These are phyloP conservation scores for Melanomma pulvis-pyrius DNA, from an alignment of 495 filamentous ascomycete genomes.

Conservation along the genomic window DNA sequence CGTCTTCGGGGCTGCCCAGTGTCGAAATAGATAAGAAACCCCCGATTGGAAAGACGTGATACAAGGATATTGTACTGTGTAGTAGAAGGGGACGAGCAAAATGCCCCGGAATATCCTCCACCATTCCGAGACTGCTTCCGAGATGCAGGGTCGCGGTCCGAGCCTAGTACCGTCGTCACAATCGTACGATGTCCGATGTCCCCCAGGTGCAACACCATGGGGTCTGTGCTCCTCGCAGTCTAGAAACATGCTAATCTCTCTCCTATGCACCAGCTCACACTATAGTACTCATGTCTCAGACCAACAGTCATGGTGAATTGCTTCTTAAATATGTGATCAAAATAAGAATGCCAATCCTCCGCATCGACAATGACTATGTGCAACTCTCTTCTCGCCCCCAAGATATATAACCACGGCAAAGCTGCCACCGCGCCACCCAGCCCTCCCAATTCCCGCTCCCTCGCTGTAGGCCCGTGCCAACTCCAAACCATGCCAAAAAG, in stretches of 20 bases:
- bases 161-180: conserved; percentile 5
- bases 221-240: neutral
- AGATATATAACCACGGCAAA: neutral
- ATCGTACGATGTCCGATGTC: conserved; percentile 25
- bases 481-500: conserved; percentile 29
- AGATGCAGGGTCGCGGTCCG: conserved; percentile 24
- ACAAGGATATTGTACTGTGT: no score
- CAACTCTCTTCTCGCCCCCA: neutral
- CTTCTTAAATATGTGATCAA: neutral
- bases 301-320: neutral
- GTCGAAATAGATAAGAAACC: no score
- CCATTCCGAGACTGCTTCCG: conserved; percentile 3
- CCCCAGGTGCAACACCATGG: conserved; percentile 9
- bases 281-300: neutral
- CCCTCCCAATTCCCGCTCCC: neutral
- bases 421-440: neutral
- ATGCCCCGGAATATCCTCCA: neutral
- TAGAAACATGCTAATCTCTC: neutral
- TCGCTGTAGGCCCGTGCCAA: neutral
- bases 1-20: no score
- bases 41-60: no score
- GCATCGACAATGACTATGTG: neutral
- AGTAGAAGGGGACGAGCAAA: neutral
- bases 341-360: conserved; percentile 3
- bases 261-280: neutral